Conservation (phyloP, 371 early-diverging fungal genomes). For the Lichtheimia corymbifera region DNA sequence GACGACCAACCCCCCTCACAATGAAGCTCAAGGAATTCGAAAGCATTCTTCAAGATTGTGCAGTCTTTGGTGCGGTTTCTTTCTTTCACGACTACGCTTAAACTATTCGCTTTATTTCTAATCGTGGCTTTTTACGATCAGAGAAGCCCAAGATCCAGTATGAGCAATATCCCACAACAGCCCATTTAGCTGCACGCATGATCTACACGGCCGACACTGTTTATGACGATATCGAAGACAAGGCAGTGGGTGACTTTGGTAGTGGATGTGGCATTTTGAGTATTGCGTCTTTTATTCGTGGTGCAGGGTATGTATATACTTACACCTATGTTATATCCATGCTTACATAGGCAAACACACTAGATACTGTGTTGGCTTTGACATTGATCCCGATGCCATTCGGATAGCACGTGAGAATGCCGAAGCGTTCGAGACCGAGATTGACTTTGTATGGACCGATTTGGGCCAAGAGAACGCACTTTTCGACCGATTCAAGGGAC, state of each 20-base stretch:
- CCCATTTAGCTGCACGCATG: slow-evolving; percentile 83
- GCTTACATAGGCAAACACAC: neutral
- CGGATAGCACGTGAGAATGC: slow-evolving; percentile 71
- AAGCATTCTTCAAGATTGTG: slow-evolving; percentile 71
- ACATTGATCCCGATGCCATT: slow-evolving; percentile 83
- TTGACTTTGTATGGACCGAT: slow-evolving; percentile 63
- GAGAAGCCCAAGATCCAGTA: slow-evolving; percentile 77
- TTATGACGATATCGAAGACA: slow-evolving; percentile 78
- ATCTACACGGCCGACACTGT: slow-evolving; percentile 79
- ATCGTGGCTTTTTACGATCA: slow-evolving; percentile 8
- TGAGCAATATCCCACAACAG: slow-evolving; percentile 87
- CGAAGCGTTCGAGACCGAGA: slow-evolving; percentile 66
- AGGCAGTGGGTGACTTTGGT: slow-evolving; percentile 79
- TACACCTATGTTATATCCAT: neutral
- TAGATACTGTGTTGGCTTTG: slow-evolving; percentile 70
- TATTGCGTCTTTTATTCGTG: slow-evolving; percentile 63
- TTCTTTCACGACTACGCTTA: too few species aligned
- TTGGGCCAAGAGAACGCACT: slow-evolving; percentile 24
- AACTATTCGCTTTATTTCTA: too few species aligned
- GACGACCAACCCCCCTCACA: too few species aligned
- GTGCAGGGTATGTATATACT: slow-evolving; percentile 43
- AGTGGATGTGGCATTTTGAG: slow-evolving; percentile 83
- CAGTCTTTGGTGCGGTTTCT: slow-evolving; percentile 55
- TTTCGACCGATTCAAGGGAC: slow-evolving; percentile 46
- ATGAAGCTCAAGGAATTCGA: slow-evolving; percentile 84